Conservation (phyloP, 2,329 filamentous ascomycete genomes). For the Alternaria sp. region DNA sequence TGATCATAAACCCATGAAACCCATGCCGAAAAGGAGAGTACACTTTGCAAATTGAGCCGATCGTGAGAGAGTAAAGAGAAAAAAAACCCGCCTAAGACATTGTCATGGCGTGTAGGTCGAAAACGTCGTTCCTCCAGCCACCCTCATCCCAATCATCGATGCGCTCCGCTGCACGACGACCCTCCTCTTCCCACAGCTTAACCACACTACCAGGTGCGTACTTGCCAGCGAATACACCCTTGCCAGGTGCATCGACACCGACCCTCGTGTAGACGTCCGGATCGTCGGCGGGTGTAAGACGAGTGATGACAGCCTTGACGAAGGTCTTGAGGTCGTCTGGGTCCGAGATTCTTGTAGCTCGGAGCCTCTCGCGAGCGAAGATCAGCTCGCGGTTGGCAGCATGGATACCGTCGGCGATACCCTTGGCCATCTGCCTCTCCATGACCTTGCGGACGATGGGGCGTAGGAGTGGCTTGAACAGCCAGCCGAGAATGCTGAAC, state of each 20-base stretch:
- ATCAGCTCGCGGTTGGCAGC: slow-evolving; percentile 83
- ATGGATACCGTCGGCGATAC: slow-evolving; percentile 73
- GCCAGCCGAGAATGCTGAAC: slow-evolving; percentile 78
- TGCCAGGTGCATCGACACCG: slow-evolving; percentile 67
- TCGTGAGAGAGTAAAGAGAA: too few relatives aligned
- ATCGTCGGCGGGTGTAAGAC: slow-evolving; percentile 74
- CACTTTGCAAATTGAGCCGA: background rate
- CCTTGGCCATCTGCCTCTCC: slow-evolving; percentile 76
- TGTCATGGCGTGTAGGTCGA: slow-evolving; percentile 59
- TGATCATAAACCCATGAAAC: background rate
- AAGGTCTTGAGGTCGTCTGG: slow-evolving; percentile 83
- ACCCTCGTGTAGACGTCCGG: slow-evolving; percentile 77
- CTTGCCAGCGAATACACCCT: slow-evolving; percentile 77
- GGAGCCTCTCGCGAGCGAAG: slow-evolving; percentile 83
- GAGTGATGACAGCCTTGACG: slow-evolving; percentile 78
- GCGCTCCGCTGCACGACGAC: slow-evolving; percentile 69
- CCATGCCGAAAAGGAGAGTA: background rate
- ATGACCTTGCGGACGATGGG: slow-evolving; percentile 80
- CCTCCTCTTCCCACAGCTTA: slow-evolving; percentile 88
- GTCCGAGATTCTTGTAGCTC: slow-evolving; percentile 82
- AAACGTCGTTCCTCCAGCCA: slow-evolving; percentile 88
- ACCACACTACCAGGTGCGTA: slow-evolving; percentile 91
- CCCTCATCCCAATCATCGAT: slow-evolving; percentile 74
- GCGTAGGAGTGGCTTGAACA: slow-evolving; percentile 82
- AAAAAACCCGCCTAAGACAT: slow-evolving; percentile 21